Base-by-base conservation (phyloP, 768 basidiomycete species). In the Xerocomellus amylosporus region DNA sequence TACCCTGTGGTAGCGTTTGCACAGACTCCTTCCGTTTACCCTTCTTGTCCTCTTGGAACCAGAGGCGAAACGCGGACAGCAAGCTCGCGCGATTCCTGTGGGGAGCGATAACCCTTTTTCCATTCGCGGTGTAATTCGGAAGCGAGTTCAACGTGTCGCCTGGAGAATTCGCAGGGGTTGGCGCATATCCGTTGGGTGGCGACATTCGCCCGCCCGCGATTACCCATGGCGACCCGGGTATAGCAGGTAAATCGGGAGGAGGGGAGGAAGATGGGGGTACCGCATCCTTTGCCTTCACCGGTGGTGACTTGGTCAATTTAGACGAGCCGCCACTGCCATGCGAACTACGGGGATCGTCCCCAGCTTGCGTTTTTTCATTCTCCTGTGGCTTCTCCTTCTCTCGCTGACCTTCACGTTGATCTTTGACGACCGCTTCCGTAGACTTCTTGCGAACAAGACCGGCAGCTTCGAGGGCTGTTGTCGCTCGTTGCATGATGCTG, bases 401-500 rank as follows among this genome's bases (percentile, higher is more conserved):
- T 58, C 73, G 70, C 36, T 74, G 73, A 47, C 67, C 73, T 54
- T 85, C 82, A 46, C 75, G 79, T 43, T 85, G 83, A 39, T 87
- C 86, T 55, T 77, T 77, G 10, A 92, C 82, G 10, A 92, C 82
- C 7, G 75, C 86, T 66, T 93, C 92, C 0, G 81, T 73, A 5
- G 87, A 88, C 71, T 89, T 93, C 73, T 93, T 93, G 55, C 87
- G 75, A 44, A 93, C 88, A 10, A 95, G 71, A 3, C 91, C 88
- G 13, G 87, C 88, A 10, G 90, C 92, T 67, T 92, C 90, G 24
- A 93, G 77, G 2, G 89, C 92, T 1, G 93, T 96, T 2, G 93
- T 95, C 0, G 93, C 94, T 24, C 94, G 84, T 63, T 98, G 95
- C 81, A 98, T 90, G 69, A 98, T 97, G 64, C 88, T 94, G 48